Base-by-base conservation (phyloP, 164 flowering plant species). In the Piper longum region DNA sequence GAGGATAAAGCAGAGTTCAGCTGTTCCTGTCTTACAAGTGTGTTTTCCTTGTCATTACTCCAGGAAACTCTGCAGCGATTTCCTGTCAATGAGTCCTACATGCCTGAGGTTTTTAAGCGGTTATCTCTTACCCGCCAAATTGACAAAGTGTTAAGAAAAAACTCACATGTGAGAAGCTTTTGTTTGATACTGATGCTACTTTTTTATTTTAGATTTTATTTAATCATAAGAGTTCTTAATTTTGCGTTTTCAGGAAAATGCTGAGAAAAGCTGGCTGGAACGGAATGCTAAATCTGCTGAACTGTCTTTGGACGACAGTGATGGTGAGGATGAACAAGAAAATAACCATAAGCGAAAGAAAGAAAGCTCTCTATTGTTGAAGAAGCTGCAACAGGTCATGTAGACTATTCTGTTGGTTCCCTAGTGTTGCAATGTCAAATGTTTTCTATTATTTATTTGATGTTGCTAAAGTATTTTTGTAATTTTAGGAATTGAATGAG, bases 51-150 rank as follows among this genome's bases (percentile, higher is more conserved):
- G 19, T 60, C 41, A 41, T 42, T 42, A 4, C 13, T 48, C 63
- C 90, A 90, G 99, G 99, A 85, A 64, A 82, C 80, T 67, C 82
- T 90, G 66, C 80, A 69, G 71, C 79, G 76, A 56, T 93, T 93
- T 79, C 99, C 99, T 69, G 9, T 88, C 57, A 95, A 93, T 54
- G 66, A 63, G 51, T 75, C 92, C 16, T 93, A 87, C 84, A 85
- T 93, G 82, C 88, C 90, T 55, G 99, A 81, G 77, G 79, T 93
- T 71, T 57, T 68, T 56, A 88, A 83, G 56, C 76, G 95, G 39
- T 66, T 85, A 56, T 88, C 99, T 68, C 83, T 93, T 76, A 97
- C 97, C 19, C 88, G 88, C 43, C 97, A 88, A 73, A 90, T 93
- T 62, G 99, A 90, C 75, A 87, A 83, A 70, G 77, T 90, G 54